Evolutionary conservation across 1,284 basidiomycete species (phyloP).

Genomic region (Ceratobasidium sp.): DNA sequence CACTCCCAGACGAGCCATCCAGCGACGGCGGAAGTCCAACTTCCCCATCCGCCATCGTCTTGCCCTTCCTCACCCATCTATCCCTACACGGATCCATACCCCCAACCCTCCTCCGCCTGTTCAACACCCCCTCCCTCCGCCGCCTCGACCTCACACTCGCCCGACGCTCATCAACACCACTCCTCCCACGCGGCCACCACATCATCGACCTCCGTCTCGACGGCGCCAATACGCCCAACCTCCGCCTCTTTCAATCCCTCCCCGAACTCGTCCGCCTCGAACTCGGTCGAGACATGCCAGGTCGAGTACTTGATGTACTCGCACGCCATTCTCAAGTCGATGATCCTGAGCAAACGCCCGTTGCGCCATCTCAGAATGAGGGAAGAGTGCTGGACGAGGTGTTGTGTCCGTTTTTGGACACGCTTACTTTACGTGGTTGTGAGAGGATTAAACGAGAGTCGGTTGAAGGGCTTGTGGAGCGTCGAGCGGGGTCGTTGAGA

Average conservation of each 20-base stretch:
- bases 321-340: background rate
- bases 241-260: constrained; percentile 27
- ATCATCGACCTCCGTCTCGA: constrained; percentile 29
- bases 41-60: constrained; percentile 9
- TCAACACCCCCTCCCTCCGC: constrained; percentile 33
- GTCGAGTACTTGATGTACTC: constrained; percentile 11
- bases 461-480: constrained; percentile 20
- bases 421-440: constrained; percentile 31
- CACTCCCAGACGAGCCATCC: background rate
- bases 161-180: constrained; percentile 12
- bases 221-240: constrained; percentile 21
- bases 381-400: background rate
- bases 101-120: constrained; percentile 25
- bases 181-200: constrained; percentile 24
- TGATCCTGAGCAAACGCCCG: constrained; percentile 23
- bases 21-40: constrained; percentile 7
- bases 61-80: constrained; percentile 31
- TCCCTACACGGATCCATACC: constrained; percentile 22
- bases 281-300: constrained; percentile 27
- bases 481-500: constrained; percentile 28
- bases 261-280: constrained; percentile 34
- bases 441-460: constrained; percentile 6
- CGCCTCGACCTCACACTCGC: constrained; percentile 27
- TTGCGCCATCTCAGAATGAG: constrained; percentile 1
- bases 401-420: constrained; percentile 29